A percentile compares a stretch with the other conserved stretches of the same genome.
phyloP scores from a whole-genome alignment of 2,329 filamentous ascomycete genomes.

The Didymella sp. region DNA sequence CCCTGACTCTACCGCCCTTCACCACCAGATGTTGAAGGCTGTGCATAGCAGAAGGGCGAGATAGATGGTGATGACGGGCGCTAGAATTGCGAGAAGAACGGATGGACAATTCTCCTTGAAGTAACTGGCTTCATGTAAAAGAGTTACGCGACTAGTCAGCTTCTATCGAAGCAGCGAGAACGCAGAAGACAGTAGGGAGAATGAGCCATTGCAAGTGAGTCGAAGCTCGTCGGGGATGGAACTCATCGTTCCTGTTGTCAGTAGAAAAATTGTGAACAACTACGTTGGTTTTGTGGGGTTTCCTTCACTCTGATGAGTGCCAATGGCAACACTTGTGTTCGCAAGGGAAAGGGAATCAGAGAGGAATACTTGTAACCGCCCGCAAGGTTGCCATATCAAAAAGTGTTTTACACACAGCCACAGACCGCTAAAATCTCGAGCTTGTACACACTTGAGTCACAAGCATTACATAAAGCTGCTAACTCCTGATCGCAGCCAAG shows the following conservation, averaged over 20 bases:
- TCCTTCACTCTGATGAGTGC: not conserved
- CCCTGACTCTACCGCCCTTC: constrained; percentile 8
- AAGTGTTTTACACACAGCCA: not conserved
- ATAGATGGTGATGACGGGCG: constrained; percentile 2
- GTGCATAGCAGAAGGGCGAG: not conserved
- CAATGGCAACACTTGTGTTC: not conserved
- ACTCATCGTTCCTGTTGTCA: not conserved
- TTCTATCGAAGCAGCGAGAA: not conserved
- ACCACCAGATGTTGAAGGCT: constrained; percentile 7
- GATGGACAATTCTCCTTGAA: constrained; percentile 5
- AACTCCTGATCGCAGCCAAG: not conserved
- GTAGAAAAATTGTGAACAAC: not conserved
- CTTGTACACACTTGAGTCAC: constrained; percentile 1
- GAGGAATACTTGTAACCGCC: not conserved
- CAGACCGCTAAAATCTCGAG: not conserved
- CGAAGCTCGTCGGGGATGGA: too few relatives aligned
- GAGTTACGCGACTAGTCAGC: constrained; percentile 6
- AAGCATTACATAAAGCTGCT: not conserved
- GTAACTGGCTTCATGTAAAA: constrained; percentile 7
- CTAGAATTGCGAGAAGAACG: constrained; percentile 5
- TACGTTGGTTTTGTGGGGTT: not conserved
- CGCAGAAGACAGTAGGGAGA: not conserved
- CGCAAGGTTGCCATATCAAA: not conserved
- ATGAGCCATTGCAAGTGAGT: constrained; percentile 3
- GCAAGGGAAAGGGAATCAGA: not conserved